phyloP scores from a whole-genome alignment of 2,329 filamentous ascomycete genomes.

The Neocucurbitaria cava region DNA sequence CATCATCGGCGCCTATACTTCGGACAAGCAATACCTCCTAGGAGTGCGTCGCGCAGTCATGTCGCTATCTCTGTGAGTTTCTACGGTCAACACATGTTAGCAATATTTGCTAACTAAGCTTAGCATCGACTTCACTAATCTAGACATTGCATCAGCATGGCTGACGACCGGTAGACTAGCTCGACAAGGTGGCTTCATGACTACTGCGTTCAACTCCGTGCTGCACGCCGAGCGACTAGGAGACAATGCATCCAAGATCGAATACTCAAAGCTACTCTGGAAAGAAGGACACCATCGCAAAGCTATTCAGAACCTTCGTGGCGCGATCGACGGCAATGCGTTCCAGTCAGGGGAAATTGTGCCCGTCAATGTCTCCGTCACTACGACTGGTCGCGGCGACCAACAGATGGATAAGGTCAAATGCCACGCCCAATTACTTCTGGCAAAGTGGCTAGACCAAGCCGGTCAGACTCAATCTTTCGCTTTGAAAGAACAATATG shows the following conservation, averaged over 20 bases:
- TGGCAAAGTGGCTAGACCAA: constrained; percentile 95
- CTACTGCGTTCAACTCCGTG: constrained; percentile 92
- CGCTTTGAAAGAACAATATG: constrained; percentile 75
- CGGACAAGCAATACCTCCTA: constrained; percentile 92
- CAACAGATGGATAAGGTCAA: constrained; percentile 64
- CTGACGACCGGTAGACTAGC: constrained; percentile 83
- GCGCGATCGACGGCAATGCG: constrained; percentile 82
- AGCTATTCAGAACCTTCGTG: constrained; percentile 88
- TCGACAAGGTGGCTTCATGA: constrained; percentile 80
- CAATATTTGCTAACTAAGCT: constrained; percentile 18
- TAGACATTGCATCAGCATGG: constrained; percentile 85
- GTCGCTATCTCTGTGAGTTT: constrained; percentile 75
- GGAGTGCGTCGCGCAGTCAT: constrained; percentile 86
- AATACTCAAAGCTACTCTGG: constrained; percentile 92
- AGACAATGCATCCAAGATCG: constrained; percentile 87
- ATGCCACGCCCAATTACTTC: constrained; percentile 82
- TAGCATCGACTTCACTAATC: constrained; percentile 66
- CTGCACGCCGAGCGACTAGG: constrained; percentile 85
- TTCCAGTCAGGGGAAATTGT: constrained; percentile 63
- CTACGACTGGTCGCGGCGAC: constrained; percentile 49
- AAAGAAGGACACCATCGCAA: constrained; percentile 92
- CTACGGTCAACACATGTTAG: constrained; percentile 8
- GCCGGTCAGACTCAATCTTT: constrained; percentile 91
- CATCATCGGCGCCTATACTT: constrained; percentile 84
- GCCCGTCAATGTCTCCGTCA: constrained; percentile 44